Conservation (phyloP, 2,329 filamentous ascomycete genomes). For the Hysterium pulicare region DNA sequence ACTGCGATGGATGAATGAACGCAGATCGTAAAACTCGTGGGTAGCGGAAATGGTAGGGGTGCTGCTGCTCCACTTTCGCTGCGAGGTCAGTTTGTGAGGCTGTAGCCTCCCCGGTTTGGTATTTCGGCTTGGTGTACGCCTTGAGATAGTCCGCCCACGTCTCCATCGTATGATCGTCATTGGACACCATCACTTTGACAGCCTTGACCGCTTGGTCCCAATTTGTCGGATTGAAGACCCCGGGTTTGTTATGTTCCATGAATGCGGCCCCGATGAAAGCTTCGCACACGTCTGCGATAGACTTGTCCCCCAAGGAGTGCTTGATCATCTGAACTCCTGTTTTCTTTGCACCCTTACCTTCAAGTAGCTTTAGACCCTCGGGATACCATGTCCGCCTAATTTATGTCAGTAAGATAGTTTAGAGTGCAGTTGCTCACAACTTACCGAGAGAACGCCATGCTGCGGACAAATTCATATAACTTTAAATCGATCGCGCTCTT, state of each 20-base stretch:
- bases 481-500: slow-evolving; percentile 67
- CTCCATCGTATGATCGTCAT: slow-evolving; percentile 65
- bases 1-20: slow-evolving; percentile 84
- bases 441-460: slow-evolving; percentile 71
- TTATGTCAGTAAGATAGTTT: slow-evolving; percentile 17
- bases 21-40: slow-evolving; percentile 77
- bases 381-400: slow-evolving; percentile 80
- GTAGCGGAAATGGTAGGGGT: slow-evolving; percentile 67
- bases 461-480: slow-evolving; percentile 74
- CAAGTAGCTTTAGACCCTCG: slow-evolving; percentile 66
- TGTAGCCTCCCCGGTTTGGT: slow-evolving; percentile 62
- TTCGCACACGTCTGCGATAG: slow-evolving; percentile 90
- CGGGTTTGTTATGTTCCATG: slow-evolving; percentile 51
- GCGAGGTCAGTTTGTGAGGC: slow-evolving; percentile 68
- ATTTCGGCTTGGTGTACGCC: slow-evolving; percentile 66
- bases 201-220: slow-evolving; percentile 62
- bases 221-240: slow-evolving; percentile 41
- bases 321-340: slow-evolving; percentile 46
- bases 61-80: slow-evolving; percentile 57
- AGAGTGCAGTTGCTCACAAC: slow-evolving; percentile 13
- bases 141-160: slow-evolving; percentile 70
- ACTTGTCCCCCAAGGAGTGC: slow-evolving; percentile 80
- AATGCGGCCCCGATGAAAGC: slow-evolving; percentile 85
- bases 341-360: slow-evolving; percentile 63
- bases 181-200: slow-evolving; percentile 68